Conservation (phyloP, 1,139 yeast species). For the Candida dubliniensis region DNA sequence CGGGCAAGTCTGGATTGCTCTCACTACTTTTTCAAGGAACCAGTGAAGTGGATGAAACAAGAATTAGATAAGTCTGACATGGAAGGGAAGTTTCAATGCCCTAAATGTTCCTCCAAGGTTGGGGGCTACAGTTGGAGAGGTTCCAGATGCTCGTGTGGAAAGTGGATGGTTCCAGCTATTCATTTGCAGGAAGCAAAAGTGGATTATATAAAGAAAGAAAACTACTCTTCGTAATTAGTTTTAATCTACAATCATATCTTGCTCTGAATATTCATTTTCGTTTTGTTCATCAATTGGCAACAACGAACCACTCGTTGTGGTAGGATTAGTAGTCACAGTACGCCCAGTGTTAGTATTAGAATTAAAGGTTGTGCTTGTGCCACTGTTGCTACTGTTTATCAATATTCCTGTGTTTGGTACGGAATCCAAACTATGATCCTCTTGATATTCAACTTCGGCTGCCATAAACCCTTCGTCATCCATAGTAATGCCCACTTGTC, state of each 20-base stretch:
- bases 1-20: conserved; percentile 67
- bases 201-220: conserved; percentile 50
- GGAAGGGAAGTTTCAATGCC: conserved; percentile 86
- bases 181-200: conserved; percentile 80
- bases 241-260: conserved; percentile 39
- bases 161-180: conserved; percentile 93
- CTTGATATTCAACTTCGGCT: conserved; percentile 57
- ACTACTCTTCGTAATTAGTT: neutral
- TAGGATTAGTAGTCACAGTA: conserved; percentile 21
- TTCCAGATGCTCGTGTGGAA: conserved; percentile 89
- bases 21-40: conserved; percentile 80
- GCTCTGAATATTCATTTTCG: conserved; percentile 29
- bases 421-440: conserved; percentile 44
- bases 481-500: conserved; percentile 11
- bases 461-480: conserved; percentile 55
- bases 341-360: conserved; percentile 19
- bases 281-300: conserved; percentile 15
- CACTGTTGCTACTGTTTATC: conserved; percentile 19
- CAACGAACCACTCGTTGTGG: conserved; percentile 18
- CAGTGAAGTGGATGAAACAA: conserved; percentile 85
- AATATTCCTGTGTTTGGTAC: conserved; percentile 19
- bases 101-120: conserved; percentile 76
- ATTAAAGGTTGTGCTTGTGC: conserved; percentile 10
- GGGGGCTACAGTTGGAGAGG: conserved; percentile 98
- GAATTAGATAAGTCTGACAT: conserved; percentile 68